A percentile compares a stretch with the other conserved stretches of the same genome.
These are phyloP conservation scores for Paradendryphiella salina DNA, from an alignment of 2,329 filamentous ascomycete species.

Conservation along the genomic window DNA sequence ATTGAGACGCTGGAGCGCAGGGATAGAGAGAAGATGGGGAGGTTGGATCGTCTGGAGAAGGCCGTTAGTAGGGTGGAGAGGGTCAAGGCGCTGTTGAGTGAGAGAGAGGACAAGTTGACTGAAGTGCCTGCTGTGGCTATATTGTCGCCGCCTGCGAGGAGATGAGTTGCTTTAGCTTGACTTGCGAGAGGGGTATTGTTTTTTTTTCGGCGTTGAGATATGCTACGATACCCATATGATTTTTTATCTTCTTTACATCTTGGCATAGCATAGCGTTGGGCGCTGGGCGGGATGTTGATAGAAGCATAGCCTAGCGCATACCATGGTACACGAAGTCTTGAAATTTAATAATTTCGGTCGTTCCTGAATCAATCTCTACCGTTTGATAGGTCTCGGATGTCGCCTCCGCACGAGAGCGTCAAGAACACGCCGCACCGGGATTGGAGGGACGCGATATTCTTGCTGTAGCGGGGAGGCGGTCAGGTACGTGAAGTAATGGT, in stretches of 20 bases:
- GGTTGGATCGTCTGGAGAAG: constrained; percentile 71
- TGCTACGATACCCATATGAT: constrained; percentile 10
- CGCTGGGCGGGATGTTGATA: not conserved
- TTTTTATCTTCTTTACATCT: constrained; percentile 6
- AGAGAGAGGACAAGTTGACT: not conserved
- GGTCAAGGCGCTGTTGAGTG: constrained; percentile 63
- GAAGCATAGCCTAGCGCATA: too few species aligned
- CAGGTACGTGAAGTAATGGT: too few species aligned
- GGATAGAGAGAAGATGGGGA: constrained; percentile 68
- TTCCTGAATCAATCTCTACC: too few species aligned
- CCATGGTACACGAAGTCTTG: too few species aligned
- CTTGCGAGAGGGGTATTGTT: not conserved
- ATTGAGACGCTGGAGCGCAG: constrained; percentile 69
- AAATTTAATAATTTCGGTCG: too few species aligned
- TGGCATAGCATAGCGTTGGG: constrained; percentile 4
- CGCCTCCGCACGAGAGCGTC: too few species aligned
- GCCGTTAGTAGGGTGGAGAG: constrained; percentile 72
- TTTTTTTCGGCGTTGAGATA: constrained; percentile 1
- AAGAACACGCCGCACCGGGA: too few species aligned
- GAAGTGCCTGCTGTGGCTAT: not conserved
- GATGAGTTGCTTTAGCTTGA: not conserved
- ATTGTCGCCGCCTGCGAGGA: constrained; percentile 3
- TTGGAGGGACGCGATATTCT: too few species aligned
- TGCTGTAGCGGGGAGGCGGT: too few species aligned
- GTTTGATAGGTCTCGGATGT: too few species aligned